These are phyloP conservation scores for Biancaea sappan DNA, from an alignment of 306 rosid species.

Conservation along the genomic window DNA sequence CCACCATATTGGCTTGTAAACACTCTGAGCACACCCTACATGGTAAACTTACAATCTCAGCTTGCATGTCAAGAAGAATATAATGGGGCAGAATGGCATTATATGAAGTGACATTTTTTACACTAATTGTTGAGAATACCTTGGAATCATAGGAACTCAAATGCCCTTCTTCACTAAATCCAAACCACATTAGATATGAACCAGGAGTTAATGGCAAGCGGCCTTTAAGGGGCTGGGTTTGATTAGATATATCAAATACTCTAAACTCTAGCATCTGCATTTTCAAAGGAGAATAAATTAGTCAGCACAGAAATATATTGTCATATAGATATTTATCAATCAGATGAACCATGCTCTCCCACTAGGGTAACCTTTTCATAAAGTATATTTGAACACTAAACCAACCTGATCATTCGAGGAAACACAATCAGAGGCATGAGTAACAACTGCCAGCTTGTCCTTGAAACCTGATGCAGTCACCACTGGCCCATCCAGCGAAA, in stretches of 20 bases:
- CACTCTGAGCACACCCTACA: conserved; percentile 82
- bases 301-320: conserved; percentile 5
- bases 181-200: conserved; percentile 82
- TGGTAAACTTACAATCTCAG: conserved; percentile 26
- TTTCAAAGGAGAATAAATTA: conserved; percentile 31
- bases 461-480: conserved; percentile 92
- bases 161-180: conserved; percentile 88
- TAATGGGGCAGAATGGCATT: conserved; percentile 1
- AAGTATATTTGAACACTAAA: not conserved
- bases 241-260: conserved; percentile 59
- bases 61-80: conserved; percentile 26
- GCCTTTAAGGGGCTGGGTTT: conserved; percentile 62
- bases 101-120: conserved; percentile 14
- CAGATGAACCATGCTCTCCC: conserved; percentile 18
- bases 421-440: conserved; percentile 71
- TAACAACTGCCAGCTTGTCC: conserved; percentile 83
- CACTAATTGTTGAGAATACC: conserved; percentile 43
- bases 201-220: conserved; percentile 86
- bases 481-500: conserved; percentile 85
- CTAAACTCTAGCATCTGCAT: conserved; percentile 76
- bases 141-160: conserved; percentile 88
- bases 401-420: conserved; percentile 84
- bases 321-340: conserved; percentile 1
- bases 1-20: conserved; percentile 86
- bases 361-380: not conserved